phyloP scores from a whole-genome alignment of 768 basidiomycete genomes.

The Boletus pseudopeckii region DNA sequence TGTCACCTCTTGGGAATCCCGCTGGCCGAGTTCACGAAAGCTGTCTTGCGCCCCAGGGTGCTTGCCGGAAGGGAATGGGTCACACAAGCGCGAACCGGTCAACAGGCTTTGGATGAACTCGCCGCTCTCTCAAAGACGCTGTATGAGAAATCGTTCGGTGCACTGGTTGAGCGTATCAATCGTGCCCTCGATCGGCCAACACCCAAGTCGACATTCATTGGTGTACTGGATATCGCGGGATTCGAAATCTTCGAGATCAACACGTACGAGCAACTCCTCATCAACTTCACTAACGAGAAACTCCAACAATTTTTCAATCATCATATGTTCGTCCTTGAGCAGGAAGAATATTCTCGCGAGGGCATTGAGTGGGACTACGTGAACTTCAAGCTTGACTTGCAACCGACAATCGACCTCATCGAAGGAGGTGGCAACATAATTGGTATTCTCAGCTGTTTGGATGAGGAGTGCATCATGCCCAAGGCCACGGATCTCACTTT shows the following conservation, averaged over 20 bases:
- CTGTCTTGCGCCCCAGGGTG: slow-evolving; percentile 83
- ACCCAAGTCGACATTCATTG: slow-evolving; percentile 91
- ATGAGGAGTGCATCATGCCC: slow-evolving; percentile 99
- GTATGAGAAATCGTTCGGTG: slow-evolving; percentile 95
- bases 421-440: slow-evolving; percentile 71
- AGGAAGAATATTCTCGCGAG: slow-evolving; percentile 96
- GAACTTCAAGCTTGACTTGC: slow-evolving; percentile 95
- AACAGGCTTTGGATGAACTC: slow-evolving; percentile 92
- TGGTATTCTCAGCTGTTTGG: slow-evolving; percentile 88
- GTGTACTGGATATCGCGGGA: slow-evolving; percentile 97
- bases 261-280: slow-evolving; percentile 94
- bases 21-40: slow-evolving; percentile 81
- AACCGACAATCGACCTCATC: slow-evolving; percentile 98
- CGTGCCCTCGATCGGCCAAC: slow-evolving; percentile 90
- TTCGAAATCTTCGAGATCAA: slow-evolving; percentile 97
- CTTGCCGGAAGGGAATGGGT: slow-evolving; percentile 98
- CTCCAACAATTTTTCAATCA: slow-evolving; percentile 98
- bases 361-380: slow-evolving; percentile 97
- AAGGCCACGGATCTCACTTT: slow-evolving; percentile 94
- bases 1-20: slow-evolving; percentile 91
- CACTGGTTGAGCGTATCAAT: slow-evolving; percentile 93
- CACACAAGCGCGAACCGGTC: slow-evolving; percentile 83
- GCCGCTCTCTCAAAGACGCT: slow-evolving; percentile 89
- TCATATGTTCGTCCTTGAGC: slow-evolving; percentile 99
- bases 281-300: slow-evolving; percentile 99